Evolutionary conservation across 176 grass and related monocot species (phyloP).

Genomic region (Eragrostis curvula): DNA sequence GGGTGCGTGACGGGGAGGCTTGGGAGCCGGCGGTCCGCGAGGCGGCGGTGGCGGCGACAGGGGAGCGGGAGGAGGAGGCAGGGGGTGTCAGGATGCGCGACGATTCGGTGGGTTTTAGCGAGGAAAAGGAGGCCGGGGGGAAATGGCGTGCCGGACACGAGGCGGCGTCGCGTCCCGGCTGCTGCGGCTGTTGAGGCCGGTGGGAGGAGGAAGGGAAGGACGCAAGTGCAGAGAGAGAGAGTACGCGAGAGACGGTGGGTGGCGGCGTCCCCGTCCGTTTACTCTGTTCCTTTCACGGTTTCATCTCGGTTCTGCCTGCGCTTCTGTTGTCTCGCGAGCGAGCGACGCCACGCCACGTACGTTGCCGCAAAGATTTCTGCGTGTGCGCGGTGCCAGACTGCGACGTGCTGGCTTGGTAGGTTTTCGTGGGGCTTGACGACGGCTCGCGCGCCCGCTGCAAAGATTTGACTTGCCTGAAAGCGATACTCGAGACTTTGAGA

Average conservation of each 20-base stretch:
- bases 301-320: not conserved
- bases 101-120: slow-evolving; percentile 44
- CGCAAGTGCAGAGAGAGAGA: no score
- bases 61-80: not conserved
- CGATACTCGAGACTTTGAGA: not conserved
- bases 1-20: not conserved
- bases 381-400: not conserved
- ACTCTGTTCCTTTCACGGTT: not conserved
- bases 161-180: slow-evolving; percentile 21
- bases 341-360: not conserved
- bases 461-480: not conserved
- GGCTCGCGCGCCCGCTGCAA: not conserved
- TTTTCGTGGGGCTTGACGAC: not conserved
- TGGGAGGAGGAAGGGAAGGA: not conserved
- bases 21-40: not conserved
- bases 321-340: no score
- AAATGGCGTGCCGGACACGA: slow-evolving; percentile 41
- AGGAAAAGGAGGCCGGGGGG: not conserved
- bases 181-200: slow-evolving; percentile 15
- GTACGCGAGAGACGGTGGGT: no score
- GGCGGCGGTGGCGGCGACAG: slow-evolving; percentile 13
- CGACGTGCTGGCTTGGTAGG: not conserved
- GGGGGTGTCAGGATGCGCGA: slow-evolving; percentile 5
- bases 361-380: not conserved
- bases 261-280: not conserved